Conservation (phyloP, 2,329 filamentous ascomycete genomes). For the Diatrype stigma region DNA sequence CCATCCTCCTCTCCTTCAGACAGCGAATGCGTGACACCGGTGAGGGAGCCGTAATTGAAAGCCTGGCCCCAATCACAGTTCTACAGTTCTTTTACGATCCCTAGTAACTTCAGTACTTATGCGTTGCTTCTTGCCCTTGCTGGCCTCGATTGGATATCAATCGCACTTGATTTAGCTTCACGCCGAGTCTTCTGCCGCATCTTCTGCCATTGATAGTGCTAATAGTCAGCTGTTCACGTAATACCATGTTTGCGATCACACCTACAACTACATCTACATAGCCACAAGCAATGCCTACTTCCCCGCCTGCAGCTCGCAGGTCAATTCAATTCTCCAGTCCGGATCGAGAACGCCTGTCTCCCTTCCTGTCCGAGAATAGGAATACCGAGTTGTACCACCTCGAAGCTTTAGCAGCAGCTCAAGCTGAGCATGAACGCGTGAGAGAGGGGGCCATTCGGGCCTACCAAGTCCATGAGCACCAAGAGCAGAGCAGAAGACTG, state of each 20-base stretch:
- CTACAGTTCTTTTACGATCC: no score
- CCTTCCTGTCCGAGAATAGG: constrained; percentile 57
- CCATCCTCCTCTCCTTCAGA: no score
- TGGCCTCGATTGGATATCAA: no score
- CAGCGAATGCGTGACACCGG: no score
- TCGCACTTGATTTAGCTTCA: no score
- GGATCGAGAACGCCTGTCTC: constrained; percentile 47
- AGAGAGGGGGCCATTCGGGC: constrained; percentile 46
- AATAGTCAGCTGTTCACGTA: not conserved
- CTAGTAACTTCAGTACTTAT: no score
- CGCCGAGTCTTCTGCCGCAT: no score
- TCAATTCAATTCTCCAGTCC: constrained; percentile 38
- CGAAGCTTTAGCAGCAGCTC: constrained; percentile 62
- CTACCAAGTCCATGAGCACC: constrained; percentile 43
- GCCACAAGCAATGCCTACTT: constrained; percentile 37
- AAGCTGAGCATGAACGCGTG: constrained; percentile 63
- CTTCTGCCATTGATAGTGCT: no score
- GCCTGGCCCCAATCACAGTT: no score
- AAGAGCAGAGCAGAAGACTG: constrained; percentile 33
- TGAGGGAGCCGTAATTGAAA: no score
- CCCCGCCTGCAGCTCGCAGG: constrained; percentile 34
- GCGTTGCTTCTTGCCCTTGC: no score
- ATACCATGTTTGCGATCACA: not conserved
- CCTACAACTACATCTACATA: not conserved
- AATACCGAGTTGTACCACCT: constrained; percentile 61